Base-by-base conservation (phyloP, 1,139 yeast genomes). In the Kodamaea fungicola region DNA sequence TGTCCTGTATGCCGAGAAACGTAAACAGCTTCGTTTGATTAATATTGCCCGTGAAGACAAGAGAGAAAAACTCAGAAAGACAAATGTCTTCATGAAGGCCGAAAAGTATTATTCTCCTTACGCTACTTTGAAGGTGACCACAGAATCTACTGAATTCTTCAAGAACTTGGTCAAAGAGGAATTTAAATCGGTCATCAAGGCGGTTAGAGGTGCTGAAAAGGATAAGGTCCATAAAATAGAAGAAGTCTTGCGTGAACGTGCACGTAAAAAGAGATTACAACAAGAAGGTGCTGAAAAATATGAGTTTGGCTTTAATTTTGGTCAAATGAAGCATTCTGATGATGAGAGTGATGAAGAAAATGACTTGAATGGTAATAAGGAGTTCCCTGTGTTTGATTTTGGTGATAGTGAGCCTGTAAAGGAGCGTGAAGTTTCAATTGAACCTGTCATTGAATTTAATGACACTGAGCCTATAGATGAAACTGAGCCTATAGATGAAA, bases 1-100 rank as follows among this genome's bases (percentile, higher is more conserved):
- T 32, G 74, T 69, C 8, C 75, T 62, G 28, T 80, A 79, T 50
- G 80, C 87, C 0, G 58, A 62, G 8, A 67, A 67, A 32, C 62
- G 87, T 36, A 39, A 39, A 12, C 35, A 33, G 9, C 35, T 45
- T 12, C 23, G 32, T 4, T 48, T 56, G 21, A 42, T 51, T 10
- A 50, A 49, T 10, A 46, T 47, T n/a, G 39, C 47, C n/a, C 50
- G 51, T 2, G 41, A 57, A 7, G 52, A 52, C 10, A 41, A 50
- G 16, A 54, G 46, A 39, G 50, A 49, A 32, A 55, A 46, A 22
- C 50, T 42, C 35, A 54, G 64, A 22, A 51, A 54, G 7, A 44
- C 59, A 6, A 75, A 76, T 37, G 54, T 67, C 3, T 64, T 57
- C 42, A 58, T 76, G 51, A 64, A 74, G 26, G 76, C 78, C 4